Base-by-base conservation (phyloP, 345 rosid genomes). In the Hypericum androsaemum region DNA sequence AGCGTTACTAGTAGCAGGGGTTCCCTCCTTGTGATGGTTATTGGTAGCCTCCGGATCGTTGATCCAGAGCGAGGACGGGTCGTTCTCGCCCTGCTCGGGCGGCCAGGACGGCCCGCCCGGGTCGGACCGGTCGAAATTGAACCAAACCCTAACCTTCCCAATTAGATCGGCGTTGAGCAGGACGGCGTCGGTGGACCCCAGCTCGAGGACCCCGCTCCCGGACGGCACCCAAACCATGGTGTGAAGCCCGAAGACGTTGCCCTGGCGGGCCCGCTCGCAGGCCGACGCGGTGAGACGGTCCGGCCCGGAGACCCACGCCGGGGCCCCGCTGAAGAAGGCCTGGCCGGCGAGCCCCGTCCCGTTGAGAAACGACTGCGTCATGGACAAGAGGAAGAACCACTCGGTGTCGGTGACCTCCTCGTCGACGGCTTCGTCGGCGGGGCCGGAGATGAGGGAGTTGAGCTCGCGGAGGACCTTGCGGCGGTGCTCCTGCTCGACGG, bases 401-500 rank as follows among this genome's bases (percentile, higher is more conserved):
- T 92, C 98, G 0, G 97, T 80, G 53, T 90, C 98, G 8, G 96
- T 79, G 42, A 90, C 96, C 53, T 90, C 96, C 55, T 90, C 96
- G 44, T 87, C 98, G 32, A 22, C 32, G 12, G 86, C 82, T 17
- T 82, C 76, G 37, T 84, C 86, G 40, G 75, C 37, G 11, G 83
- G 54, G 45, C 97, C 97, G 12, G 92, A 75, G 36, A 90, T 84
- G 66, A 90, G 60, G 17, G 96, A 66, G 62, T 90, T 90, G 16
- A 90, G 92, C 39, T 90, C 85, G 7, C 96, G 67, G 41, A 90
- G 74, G 10, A 87, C 89, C 57, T 76, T 75, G 52, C 74, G 84
- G 4, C 98, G 79, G 65, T 84, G 85, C 59, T 90, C 86, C 69
- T 90, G 98, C 58, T 84, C 98, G 7, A 63, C 67, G 15, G 71